Base-by-base conservation (phyloP, 176 grass and related monocot genomes). In the Urochloa ruziziensis region DNA sequence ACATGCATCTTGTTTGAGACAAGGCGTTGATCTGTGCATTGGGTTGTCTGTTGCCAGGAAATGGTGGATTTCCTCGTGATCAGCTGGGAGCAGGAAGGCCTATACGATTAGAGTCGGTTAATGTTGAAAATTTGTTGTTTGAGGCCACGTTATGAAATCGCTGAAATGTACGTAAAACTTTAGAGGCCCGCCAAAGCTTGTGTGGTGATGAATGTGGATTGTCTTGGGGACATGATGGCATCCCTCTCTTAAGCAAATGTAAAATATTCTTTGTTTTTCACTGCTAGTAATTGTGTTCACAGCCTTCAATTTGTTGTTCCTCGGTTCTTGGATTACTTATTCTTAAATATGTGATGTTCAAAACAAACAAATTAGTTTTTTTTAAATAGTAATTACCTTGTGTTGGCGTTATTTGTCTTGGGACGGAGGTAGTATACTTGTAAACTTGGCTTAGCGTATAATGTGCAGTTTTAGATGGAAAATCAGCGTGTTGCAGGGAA, bases 11-110 rank as follows among this genome's bases (percentile, higher is more conserved):
- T 1, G 0, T 42, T 43, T 28, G 21, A 16, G 42, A 76, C 53
- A 54, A 16, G 8, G 4, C 61, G n/a, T 67, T 74, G 59, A 82
- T 6, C 63, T 87, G 40, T 23, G 4, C 10, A 32, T 44, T 69
- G 1, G 25, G 58, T 81, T 80, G 56, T 84, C 29, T 78, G 48
- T 43, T 80, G 47, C 44, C 91, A 99, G 96, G 96, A 99, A 84
- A 99, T 99, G 96, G 81, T 96, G 74, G 89, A 94, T 73, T 99
- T 99, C 81, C 93, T 99, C 34, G 91, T 94, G 73, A 75, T 91
- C 68, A 75, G 92, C 73, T 99, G 96, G 96, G 93, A 96, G 80
- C 96, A 94, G 83, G 96, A 99, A 69, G 93, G 93, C 29, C 68
- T 99, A 53, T 99, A 96, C 83, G 96, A 99, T 73, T 94, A 90